phyloP scores from a whole-genome alignment of 768 basidiomycete species.

The Paxillus rubicundulus region DNA sequence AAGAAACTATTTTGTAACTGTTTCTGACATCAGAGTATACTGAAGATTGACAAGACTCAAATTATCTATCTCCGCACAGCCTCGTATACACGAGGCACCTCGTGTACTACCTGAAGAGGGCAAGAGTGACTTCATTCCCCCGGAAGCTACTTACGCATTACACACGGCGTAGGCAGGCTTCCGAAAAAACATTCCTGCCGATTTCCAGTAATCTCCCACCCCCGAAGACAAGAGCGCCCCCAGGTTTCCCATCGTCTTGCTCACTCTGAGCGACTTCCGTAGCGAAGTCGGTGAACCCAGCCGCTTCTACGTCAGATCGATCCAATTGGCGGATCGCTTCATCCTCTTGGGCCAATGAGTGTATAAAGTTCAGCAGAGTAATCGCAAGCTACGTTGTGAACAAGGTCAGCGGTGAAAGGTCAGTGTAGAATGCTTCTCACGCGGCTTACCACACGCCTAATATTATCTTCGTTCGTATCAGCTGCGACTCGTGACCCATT shows the following conservation, averaged over 20 bases:
- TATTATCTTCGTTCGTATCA: slow-evolving; percentile 19
- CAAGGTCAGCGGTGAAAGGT: slow-evolving; percentile 27
- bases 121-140: background rate
- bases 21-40: no score
- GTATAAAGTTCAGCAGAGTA: slow-evolving; percentile 31
- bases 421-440: slow-evolving; percentile 37
- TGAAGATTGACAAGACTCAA: no score
- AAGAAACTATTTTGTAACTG: background rate
- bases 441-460: slow-evolving; percentile 30
- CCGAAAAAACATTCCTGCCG: slow-evolving; percentile 20
- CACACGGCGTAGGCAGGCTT: background rate
- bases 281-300: slow-evolving; percentile 14
- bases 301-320: background rate
- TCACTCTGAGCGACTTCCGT: slow-evolving; percentile 31
- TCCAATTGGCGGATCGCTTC: background rate
- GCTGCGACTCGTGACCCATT: slow-evolving; percentile 33
- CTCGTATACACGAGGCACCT: slow-evolving; percentile 7
- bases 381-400: slow-evolving; percentile 31
- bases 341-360: slow-evolving; percentile 19
- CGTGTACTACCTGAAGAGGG: slow-evolving; percentile 2
- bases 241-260: slow-evolving; percentile 33
- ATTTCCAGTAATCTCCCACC: slow-evolving; percentile 36
- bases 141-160: background rate
- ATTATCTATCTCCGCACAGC: background rate
- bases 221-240: slow-evolving; percentile 25